These are phyloP conservation scores for Fusarium sp. DNA, from an alignment of 2,329 filamentous ascomycete genomes.

Conservation along the genomic window DNA sequence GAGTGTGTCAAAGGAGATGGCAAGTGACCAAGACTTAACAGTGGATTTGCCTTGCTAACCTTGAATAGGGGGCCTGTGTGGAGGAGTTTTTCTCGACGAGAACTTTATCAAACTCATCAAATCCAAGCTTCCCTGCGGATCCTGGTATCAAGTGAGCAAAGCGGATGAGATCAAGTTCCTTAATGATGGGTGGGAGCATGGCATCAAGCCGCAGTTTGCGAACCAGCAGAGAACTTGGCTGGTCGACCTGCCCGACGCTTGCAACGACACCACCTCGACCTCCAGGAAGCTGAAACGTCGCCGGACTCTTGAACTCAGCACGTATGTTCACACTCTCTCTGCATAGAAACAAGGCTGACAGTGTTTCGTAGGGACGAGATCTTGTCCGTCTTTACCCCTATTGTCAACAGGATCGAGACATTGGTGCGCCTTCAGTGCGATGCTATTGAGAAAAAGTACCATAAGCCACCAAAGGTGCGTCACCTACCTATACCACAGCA, in stretches of 20 bases:
- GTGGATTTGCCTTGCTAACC: neutral
- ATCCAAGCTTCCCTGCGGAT: no score
- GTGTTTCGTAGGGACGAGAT: constrained; percentile 37
- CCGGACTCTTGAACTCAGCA: constrained; percentile 9
- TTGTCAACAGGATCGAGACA: constrained; percentile 28
- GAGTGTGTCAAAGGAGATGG: constrained; percentile 56
- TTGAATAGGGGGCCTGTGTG: constrained; percentile 52
- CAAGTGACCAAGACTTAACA: constrained; percentile 1
- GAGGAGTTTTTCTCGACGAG: constrained; percentile 56
- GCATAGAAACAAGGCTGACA: neutral
- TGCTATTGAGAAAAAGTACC: constrained; percentile 27
- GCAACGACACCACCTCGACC: rapidly evolving
- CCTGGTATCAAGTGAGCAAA: constrained; percentile 10
- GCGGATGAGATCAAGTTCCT: constrained; percentile 29
- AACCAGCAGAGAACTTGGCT: constrained; percentile 28
- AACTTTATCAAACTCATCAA: constrained; percentile 48
- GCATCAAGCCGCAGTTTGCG: constrained; percentile 44
- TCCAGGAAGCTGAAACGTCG: constrained; percentile 4
- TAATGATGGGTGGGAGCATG: constrained; percentile 46
- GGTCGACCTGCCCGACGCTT: constrained; percentile 30
- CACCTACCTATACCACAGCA: neutral
- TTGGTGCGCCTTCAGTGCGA: constrained; percentile 44
- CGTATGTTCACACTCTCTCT: neutral
- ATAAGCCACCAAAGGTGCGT: constrained; percentile 42
- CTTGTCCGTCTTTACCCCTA: constrained; percentile 34